Conservation (phyloP, 108 stramenopile species). For the Fragilaria radians region DNA sequence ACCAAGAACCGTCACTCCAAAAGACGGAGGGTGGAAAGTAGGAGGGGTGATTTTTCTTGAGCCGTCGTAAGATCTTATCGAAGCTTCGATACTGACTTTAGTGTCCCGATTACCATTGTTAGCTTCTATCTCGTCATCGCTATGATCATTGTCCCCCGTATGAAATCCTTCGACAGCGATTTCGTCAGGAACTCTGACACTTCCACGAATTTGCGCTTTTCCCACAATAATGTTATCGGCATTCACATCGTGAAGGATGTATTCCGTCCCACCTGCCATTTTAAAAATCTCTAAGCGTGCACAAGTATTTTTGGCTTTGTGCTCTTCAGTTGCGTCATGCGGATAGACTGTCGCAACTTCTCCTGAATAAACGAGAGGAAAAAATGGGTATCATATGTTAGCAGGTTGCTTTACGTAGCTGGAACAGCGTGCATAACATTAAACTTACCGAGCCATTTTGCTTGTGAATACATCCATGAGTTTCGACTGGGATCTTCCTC, state of each 20-base stretch:
- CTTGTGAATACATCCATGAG: constrained; percentile 33
- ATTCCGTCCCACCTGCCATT: constrained; percentile 72
- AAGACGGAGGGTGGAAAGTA: constrained; percentile 85
- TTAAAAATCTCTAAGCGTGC: constrained; percentile 61
- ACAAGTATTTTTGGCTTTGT: constrained; percentile 27
- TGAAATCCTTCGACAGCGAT: constrained; percentile 65
- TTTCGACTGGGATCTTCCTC: constrained; percentile 4
- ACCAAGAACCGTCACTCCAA: constrained; percentile 89
- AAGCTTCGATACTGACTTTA: not conserved
- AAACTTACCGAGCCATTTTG: constrained; percentile 24
- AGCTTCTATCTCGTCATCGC: not conserved
- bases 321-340: constrained; percentile 29
- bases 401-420: not conserved
- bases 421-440: not conserved
- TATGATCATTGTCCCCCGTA: not conserved
- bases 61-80: not conserved
- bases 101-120: not conserved
- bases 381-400: not conserved
- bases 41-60: constrained; percentile 28
- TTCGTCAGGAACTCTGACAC: constrained; percentile 62
- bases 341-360: constrained; percentile 61
- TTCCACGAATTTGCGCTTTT: constrained; percentile 57
- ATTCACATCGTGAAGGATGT: constrained; percentile 61
- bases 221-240: constrained; percentile 61
- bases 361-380: constrained; percentile 10